A percentile compares a stretch with the other conserved stretches of the same genome.
phyloP scores from a whole-genome alignment of 75 land plant genomes.

The Cunninghamia lanceolata region DNA sequence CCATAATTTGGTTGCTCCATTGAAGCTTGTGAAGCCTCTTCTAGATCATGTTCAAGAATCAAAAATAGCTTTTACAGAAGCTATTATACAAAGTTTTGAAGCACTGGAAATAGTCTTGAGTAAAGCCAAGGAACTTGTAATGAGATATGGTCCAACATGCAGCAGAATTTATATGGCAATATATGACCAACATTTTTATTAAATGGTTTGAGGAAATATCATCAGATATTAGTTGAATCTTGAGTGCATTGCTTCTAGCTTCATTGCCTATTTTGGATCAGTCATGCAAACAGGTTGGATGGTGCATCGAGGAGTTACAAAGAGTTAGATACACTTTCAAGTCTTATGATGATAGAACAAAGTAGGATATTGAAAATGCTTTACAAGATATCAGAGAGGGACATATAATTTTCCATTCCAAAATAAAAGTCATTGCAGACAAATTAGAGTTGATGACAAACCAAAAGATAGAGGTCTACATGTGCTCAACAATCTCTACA shows the following conservation, averaged over 20 bases:
- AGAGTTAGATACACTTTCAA: no score
- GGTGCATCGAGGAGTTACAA: conserved; percentile 24
- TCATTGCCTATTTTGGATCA: conserved; percentile 22
- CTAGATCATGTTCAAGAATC: not conserved
- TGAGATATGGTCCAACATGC: not conserved
- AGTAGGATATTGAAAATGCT: no score
- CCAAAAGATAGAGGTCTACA: conserved; percentile 4
- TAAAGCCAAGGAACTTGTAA: no score
- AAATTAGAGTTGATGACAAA: not conserved
- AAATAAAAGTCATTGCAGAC: no score
- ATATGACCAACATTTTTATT: conserved; percentile 8
- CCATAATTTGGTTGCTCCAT: not conserved
- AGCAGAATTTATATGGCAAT: conserved; percentile 10
- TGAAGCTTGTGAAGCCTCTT: no score
- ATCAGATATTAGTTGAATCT: conserved; percentile 21
- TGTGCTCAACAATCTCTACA: no score
- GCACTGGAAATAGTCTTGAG: no score
- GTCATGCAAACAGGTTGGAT: conserved; percentile 8
- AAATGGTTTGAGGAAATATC: conserved; percentile 21
- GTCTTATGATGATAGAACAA: conserved; percentile 12
- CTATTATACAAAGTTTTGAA: no score
- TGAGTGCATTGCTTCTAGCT: conserved; percentile 23
- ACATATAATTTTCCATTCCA: no score
- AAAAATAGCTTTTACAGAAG: not conserved
- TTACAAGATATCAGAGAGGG: no score